Base-by-base conservation (phyloP, 225 moss, liverwort and hornwort genomes). In the Thuidium tamariscinum region DNA sequence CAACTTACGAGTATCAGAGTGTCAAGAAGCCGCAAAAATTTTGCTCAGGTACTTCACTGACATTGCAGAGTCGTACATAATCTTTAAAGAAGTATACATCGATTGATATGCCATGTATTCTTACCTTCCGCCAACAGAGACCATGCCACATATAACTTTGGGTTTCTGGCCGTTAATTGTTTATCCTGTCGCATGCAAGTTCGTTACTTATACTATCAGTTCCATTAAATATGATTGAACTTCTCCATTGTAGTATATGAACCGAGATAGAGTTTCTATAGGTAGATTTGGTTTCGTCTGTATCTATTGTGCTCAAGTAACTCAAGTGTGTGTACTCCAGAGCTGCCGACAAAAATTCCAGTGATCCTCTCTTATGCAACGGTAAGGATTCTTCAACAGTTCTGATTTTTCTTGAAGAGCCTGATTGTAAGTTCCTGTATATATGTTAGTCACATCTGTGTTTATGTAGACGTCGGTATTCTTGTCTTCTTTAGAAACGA, bases 1-100 rank as follows among this genome's bases (percentile, higher is more conserved):
- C 83, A 99, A 99, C 77, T 87, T 90, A 87, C 90, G 97, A 86
- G 99, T 99, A 71, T 79, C 87, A 59, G 99, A 99, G 72, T 99
- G 99, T 88, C 95, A 91, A 87, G 93, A 93, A 83, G 97, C 99
- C 82, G 97, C 99, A 68, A 89, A 81, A 85, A 89, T 88, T 84
- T 90, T 99, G 64, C 95, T 99, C 65, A 93, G 89, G 99, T 99
- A 90, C 74, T 66, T 83, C 61, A 26, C 72, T 76, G 64, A 55
- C 86, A 63, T 80, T 76, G 56, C 77, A 60, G 22, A 72, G 7
- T 71, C 80, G 37, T 82, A 16, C 12, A 16, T 46, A 73, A 66
- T 66, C 73, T 78, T 75, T 82, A 57, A 69, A 26, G 77, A 44
- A 70, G 48, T 65, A 26, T 17, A 48, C 17, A 22, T 63, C 69